These are phyloP conservation scores for Ceratobasidium sp. DNA, from an alignment of 1,284 basidiomycete genomes.

Conservation along the genomic window DNA sequence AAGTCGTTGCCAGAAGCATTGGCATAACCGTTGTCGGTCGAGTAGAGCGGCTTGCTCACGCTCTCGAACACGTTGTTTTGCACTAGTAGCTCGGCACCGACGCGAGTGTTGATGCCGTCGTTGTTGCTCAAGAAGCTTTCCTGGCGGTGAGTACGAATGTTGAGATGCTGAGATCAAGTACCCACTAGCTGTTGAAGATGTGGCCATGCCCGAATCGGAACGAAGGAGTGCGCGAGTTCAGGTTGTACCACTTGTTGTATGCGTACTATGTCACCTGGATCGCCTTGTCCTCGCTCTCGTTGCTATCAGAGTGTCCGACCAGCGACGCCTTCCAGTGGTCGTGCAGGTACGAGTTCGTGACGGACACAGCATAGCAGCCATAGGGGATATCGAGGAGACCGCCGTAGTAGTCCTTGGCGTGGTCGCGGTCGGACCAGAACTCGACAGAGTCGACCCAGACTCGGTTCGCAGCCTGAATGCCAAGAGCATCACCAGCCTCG, in stretches of 20 bases:
- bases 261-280: constrained; percentile 54
- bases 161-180: too few relatives aligned
- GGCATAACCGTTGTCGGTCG: constrained; percentile 32
- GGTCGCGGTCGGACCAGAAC: constrained; percentile 59
- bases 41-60: too few relatives aligned
- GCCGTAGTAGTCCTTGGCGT: constrained; percentile 58
- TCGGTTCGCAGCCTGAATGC: constrained; percentile 60
- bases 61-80: too few relatives aligned
- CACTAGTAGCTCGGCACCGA: too few relatives aligned
- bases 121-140: too few relatives aligned
- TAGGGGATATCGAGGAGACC: constrained; percentile 54
- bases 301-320: too few relatives aligned
- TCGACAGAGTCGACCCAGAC: constrained; percentile 65
- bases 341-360: constrained; percentile 60
- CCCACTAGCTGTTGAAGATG: too few relatives aligned
- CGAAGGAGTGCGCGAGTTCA: constrained; percentile 53
- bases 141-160: too few relatives aligned
- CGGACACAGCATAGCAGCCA: constrained; percentile 60
- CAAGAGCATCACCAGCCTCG: constrained; percentile 61
- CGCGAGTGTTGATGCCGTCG: too few relatives aligned
- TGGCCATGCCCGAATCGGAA: constrained; percentile 57
- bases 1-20: too few relatives aligned
- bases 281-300: too few relatives aligned
- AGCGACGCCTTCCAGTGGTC: too few relatives aligned
- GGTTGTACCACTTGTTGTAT: constrained; percentile 51